Evolutionary conservation across 768 basidiomycete genomes (phyloP), one percentile per base, ranked within the genome.

Genomic region (Leccinellum luteum): DNA sequence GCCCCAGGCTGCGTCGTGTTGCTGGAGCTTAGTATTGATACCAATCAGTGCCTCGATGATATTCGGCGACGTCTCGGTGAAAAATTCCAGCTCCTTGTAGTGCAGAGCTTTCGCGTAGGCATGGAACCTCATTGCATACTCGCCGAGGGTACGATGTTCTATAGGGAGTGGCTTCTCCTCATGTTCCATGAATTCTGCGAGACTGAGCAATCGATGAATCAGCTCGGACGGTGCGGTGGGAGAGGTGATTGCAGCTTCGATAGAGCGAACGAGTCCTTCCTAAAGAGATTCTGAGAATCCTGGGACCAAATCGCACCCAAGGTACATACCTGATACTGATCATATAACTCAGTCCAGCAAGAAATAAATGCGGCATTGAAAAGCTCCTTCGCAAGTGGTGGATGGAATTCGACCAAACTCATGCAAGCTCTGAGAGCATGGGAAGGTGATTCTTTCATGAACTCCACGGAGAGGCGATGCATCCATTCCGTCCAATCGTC

Each of bases 111-210:
- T 98, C 3, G 97, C 97, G 63, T 94, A 98, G 0, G 95, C 95
- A 71, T 92, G 89, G 72, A 90, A 94, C 61, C 88, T 89, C 77
- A 92, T 84, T 0, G 97, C 94, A 67, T 95, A 94, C 66, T 94
- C 92, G 35, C 96, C 97, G 14, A 98, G 83, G 13, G 91, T 92
- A 52, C 92, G 84, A 64, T 94, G 88, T 64, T 97, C 94, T 59
- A 98, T 97, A 2, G 94, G 94, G 1, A 98, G 79, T 1, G 91
- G 83, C 67, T 96, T 96, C 67, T 98, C 97, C 73, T 98, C 95
- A 64, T 98, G 96, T 72, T 98, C 97, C 92, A 98, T 96, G 71
- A 98, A 98, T 70, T 99, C 97, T 4, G 94, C 94, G 25, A 98
- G 81, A 71, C 94, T 94, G 55, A 99, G 81, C 15, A 98, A 76